Evolutionary conservation across 2,329 filamentous ascomycete species (phyloP).

Genomic region (Claviceps sp.): DNA sequence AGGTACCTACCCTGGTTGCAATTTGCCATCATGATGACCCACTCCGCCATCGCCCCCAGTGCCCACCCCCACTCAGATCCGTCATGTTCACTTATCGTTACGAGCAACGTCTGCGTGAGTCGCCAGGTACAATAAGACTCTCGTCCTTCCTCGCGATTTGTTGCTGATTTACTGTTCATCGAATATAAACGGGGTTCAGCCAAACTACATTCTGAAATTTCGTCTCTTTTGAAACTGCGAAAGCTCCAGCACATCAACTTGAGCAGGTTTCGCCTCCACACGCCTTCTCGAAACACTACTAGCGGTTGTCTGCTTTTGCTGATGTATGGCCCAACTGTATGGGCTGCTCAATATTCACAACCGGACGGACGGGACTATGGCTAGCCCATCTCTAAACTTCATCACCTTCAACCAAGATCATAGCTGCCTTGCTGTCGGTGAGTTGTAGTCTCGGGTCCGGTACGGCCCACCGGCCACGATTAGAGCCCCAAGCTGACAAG

Average conservation of each 20-base stretch:
- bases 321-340: not conserved
- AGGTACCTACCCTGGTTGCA: no score
- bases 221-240: not conserved
- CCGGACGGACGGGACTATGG: slow-evolving; percentile 33
- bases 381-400: slow-evolving; percentile 74
- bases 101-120: not conserved
- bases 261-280: not conserved
- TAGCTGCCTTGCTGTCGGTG: slow-evolving; percentile 89
- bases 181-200: no score
- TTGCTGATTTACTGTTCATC: no score
- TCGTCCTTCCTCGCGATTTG: no score
- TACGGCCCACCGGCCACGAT: slow-evolving; percentile 1
- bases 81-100: not conserved
- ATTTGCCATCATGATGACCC: not conserved
- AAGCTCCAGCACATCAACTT: not conserved
- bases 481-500: not conserved
- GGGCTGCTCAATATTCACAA: not conserved
- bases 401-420: slow-evolving; percentile 99
- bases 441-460: slow-evolving; percentile 17
- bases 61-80: not conserved
- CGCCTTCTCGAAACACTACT: not conserved
- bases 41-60: not conserved
- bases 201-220: not conserved
- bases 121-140: no score
- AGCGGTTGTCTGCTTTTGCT: not conserved